phyloP scores from a whole-genome alignment of 2,329 filamentous ascomycete species.

The Colletotrichum orchidophilum region DNA sequence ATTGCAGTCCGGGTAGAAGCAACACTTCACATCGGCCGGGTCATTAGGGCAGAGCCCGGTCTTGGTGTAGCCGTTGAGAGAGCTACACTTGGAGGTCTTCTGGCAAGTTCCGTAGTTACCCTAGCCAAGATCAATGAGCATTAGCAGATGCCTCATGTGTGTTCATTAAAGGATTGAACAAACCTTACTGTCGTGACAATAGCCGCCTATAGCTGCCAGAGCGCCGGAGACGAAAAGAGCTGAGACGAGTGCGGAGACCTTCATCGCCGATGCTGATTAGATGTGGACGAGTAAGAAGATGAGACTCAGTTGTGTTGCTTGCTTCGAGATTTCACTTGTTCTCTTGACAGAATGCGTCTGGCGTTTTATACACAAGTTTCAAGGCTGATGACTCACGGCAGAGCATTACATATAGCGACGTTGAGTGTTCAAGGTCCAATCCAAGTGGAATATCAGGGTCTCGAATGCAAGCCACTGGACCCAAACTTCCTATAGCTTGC shows the following conservation, averaged over 20 bases:
- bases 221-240: conserved; percentile 7
- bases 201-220: conserved; percentile 19
- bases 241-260: conserved; percentile 2
- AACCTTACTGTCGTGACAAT: conserved; percentile 25
- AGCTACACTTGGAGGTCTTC: conserved; percentile 22
- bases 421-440: not conserved
- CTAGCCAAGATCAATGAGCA: not conserved
- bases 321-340: not conserved
- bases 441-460: not conserved
- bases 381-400: not conserved
- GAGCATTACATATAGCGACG: not conserved
- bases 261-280: not conserved
- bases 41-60: conserved; percentile 28
- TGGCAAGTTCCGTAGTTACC: conserved; percentile 28
- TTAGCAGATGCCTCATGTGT: not conserved
- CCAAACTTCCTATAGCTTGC: not conserved
- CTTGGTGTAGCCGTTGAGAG: conserved; percentile 13
- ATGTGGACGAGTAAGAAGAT: not conserved
- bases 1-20: conserved; percentile 28
- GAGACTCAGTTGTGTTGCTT: not conserved
- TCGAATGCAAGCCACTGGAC: not conserved
- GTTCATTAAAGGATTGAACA: not conserved
- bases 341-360: not conserved
- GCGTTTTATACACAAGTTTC: not conserved
- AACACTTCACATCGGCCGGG: conserved; percentile 28